A percentile compares a stretch with the other conserved stretches of the same genome.
Conservation (phyloP, 768 basidiomycete genomes). For the Butyriboletus loyo region DNA sequence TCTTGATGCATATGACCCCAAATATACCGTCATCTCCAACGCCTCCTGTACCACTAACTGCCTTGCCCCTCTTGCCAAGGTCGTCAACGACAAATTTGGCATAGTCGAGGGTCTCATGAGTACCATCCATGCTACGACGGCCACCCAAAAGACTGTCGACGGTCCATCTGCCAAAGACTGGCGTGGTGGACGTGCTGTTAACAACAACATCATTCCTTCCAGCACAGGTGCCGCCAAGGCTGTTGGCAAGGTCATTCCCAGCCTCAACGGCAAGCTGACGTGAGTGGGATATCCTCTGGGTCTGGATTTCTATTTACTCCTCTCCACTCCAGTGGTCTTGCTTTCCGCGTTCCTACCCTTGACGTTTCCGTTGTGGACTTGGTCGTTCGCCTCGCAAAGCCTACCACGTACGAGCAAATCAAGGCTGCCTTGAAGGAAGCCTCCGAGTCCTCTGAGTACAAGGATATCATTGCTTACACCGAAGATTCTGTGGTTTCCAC, state of each 20-base stretch:
- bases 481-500: constrained; percentile 92
- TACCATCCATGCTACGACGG: constrained; percentile 96
- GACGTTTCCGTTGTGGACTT: constrained; percentile 99
- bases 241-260: constrained; percentile 96
- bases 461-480: constrained; percentile 85
- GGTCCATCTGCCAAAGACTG: constrained; percentile 95
- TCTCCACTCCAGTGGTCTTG: constrained; percentile 58
- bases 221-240: constrained; percentile 99
- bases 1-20: constrained; percentile 86
- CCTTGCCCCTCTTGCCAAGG: constrained; percentile 97
- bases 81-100: constrained; percentile 94
- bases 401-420: constrained; percentile 86
- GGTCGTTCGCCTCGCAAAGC: constrained; percentile 87
- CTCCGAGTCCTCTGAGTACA: constrained; percentile 55
- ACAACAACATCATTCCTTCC: constrained; percentile 98
- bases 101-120: constrained; percentile 98
- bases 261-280: constrained; percentile 97
- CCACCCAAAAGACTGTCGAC: constrained; percentile 94
- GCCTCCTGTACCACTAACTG: constrained; percentile 99
- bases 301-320: constrained; percentile 3
- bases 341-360: constrained; percentile 96
- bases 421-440: constrained; percentile 82
- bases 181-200: constrained; percentile 94
- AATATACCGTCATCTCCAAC: constrained; percentile 93
- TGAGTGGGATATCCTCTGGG: constrained; percentile 37